Evolutionary conservation across 192 early-diverging fungal genomes (phyloP).

Genomic region (Podochytrium sp.): DNA sequence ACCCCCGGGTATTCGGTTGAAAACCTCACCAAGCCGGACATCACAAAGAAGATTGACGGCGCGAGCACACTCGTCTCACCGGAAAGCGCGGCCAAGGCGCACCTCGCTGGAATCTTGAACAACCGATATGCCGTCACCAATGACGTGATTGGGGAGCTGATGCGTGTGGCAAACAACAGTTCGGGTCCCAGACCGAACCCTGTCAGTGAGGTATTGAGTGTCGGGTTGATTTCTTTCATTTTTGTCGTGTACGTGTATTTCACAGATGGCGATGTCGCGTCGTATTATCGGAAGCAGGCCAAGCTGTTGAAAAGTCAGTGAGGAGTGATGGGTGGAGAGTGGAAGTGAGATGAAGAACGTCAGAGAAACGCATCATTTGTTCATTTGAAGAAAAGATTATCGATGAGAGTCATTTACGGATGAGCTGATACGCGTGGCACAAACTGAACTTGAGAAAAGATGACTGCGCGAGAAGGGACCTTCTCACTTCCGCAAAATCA

Average conservation of each 20-base stretch:
- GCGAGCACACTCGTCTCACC: constrained; percentile 27
- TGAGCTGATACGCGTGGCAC: too few species aligned
- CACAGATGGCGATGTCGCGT: background rate
- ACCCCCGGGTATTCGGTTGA: constrained; percentile 48
- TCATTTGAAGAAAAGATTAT: too few species aligned
- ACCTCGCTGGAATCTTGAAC: constrained; percentile 34
- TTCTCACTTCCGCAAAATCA: too few species aligned
- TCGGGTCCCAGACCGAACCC: constrained; percentile 13
- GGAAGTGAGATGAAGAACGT: too few species aligned
- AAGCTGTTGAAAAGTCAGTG: too few species aligned
- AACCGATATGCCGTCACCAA: constrained; percentile 35
- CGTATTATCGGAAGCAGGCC: constrained; percentile 1
- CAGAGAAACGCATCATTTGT: too few species aligned
- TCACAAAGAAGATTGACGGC: constrained; percentile 48
- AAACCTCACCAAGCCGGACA: constrained; percentile 47
- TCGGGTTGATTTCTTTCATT: background rate
- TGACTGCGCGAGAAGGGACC: too few species aligned
- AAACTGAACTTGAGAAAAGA: too few species aligned
- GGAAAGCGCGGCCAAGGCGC: constrained; percentile 31
- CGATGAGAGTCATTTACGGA: too few species aligned
- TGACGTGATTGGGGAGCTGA: constrained; percentile 40
- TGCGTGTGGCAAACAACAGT: constrained; percentile 1
- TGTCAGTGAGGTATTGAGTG: background rate
- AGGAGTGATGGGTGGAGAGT: too few species aligned
- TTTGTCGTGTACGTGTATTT: background rate